Evolutionary conservation across 495 filamentous ascomycete genomes (phyloP).

Genomic region (Penicillium salamii): DNA sequence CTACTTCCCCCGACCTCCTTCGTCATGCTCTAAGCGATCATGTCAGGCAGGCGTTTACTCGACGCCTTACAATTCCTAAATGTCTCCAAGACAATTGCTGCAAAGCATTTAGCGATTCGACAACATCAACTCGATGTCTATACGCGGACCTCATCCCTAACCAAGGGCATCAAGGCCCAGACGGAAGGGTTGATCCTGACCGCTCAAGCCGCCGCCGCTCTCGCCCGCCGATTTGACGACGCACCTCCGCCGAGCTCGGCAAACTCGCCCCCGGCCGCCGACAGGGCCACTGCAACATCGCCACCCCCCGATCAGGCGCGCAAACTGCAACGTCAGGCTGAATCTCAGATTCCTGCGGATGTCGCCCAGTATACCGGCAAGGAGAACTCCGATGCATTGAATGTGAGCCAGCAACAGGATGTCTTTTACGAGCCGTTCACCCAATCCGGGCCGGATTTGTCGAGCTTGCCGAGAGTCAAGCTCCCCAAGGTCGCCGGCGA

Average conservation of each 20-base stretch:
- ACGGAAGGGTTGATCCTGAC: slow-evolving; percentile 62
- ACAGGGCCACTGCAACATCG: slow-evolving; percentile 9
- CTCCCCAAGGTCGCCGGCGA: slow-evolving; percentile 53
- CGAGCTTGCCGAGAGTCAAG: slow-evolving; percentile 56
- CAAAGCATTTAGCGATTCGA: slow-evolving; percentile 77
- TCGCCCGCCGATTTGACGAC: slow-evolving; percentile 57
- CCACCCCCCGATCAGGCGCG: slow-evolving; percentile 36
- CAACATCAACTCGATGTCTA: slow-evolving; percentile 76
- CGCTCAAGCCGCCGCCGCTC: slow-evolving; percentile 58
- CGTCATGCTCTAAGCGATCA: slow-evolving; percentile 25
- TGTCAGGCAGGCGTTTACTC: slow-evolving; percentile 70
- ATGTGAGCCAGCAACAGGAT: slow-evolving; percentile 53
- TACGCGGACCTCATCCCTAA: slow-evolving; percentile 70
- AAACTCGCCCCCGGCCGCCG: slow-evolving; percentile 14
- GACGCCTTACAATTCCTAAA: slow-evolving; percentile 76
- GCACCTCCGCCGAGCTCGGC: slow-evolving; percentile 19
- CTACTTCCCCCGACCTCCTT: slow-evolving; percentile 14
- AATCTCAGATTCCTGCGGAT: slow-evolving; percentile 55
- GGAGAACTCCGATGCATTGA: slow-evolving; percentile 19
- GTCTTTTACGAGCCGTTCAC: slow-evolving; percentile 54
- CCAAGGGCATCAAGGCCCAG: slow-evolving; percentile 62
- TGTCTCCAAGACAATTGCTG: slow-evolving; percentile 72
- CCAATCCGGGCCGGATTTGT: slow-evolving; percentile 44
- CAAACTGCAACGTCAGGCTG: slow-evolving; percentile 49
- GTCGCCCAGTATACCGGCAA: slow-evolving; percentile 25